Evolutionary conservation across 352 stramenopile genomes (phyloP), one percentile per base, ranked within the genome.

Genomic region (Thalassiosira gravida): DNA sequence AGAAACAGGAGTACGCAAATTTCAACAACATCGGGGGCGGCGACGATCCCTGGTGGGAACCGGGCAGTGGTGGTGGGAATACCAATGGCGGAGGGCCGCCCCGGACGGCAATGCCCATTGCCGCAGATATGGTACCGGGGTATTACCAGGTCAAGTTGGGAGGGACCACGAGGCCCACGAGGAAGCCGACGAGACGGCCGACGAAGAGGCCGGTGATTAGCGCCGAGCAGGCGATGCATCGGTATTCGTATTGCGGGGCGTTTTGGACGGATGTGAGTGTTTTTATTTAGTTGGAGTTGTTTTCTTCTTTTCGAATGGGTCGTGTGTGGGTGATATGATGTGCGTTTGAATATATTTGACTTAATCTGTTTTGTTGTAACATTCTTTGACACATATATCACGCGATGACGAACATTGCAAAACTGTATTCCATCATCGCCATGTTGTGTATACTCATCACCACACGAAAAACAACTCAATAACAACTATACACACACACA

Each of bases 201-300:
- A 87, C 80, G 32, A 73, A 65, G 6, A 77, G 74, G 30, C 80
- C 80, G 44, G 56, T 66, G 0, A 71, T 87, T 6, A 81, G 57
- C 11, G 80, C 80, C 1, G 80, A 87, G 69, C 29, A 81, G 47
- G 80, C 58, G 8, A 87, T 87, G 80, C 80, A 87, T 63, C 44
- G 72, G 29, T 67, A 77, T 64, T 84, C 70, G 0, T 87, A 78
- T 56, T 87, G 80, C 62, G 80, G 74, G 1, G 52, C 52, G 27
- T 82, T 75, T 57, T 84, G 80, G 80, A 56, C 55, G 7, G 80
- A 87, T 65, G 77, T 84, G 55, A 80, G 76, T 79, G 20, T 1
- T 58, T 24, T n/a, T n/a, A n/a, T n/a, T n/a, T n/a, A n/a, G n/a
- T n/a, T n/a, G n/a, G n/a, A n/a, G n/a, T n/a, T n/a, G n/a, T n/a